Base-by-base conservation (phyloP, 2,329 filamentous ascomycete species). In the Epichloe baconii region DNA sequence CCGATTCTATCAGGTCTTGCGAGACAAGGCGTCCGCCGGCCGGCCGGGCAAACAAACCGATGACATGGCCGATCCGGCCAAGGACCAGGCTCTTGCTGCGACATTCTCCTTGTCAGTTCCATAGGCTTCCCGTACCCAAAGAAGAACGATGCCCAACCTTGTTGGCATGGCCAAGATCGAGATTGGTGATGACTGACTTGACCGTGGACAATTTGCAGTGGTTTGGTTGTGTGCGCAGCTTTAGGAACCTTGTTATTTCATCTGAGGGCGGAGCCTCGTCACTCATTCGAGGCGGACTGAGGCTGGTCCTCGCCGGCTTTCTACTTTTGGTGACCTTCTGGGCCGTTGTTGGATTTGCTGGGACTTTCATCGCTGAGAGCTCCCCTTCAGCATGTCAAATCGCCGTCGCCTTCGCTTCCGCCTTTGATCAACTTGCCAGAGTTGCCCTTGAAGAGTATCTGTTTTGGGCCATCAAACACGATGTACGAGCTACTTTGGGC, bases 221-320 rank as follows among this genome's bases (percentile, higher is more conserved):
- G 77, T 56, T 71, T 77, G 55, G 68, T 79, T 51, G 69, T 78
- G 57, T 74, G 74, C 60, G 72, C 75, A 50, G 73, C 76, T 34
- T 69, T 71, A 47, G 68, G 68, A 44, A 69, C 71, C 48, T 64
- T 73, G 56, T 66, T 74, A 62, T 66, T 75, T 57, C 65, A 70
- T 54, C 67, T 71, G 54, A 74, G 67, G 71, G 71, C 57, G 68
- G 76, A 68, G 68, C 71, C 61, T 69, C 69, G 53, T 64, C 71
- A 41, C 64, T 78, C 53, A 70, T 77, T 61, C 71, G 74, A 64
- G 75, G 80, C 67, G 74, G 76, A 68, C 71, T 74, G 76, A 80
- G 78, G 77, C 78, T 81, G 77, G 77, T 73, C 76, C 77, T 81
- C 76, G 66, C 73, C 60, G 64, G 68, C 56, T 80, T 79, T 62